Evolutionary conservation across 257 asterid genomes (phyloP), one percentile per base, ranked within the genome.

Genomic region (Nicotiana obtusifolia): DNA sequence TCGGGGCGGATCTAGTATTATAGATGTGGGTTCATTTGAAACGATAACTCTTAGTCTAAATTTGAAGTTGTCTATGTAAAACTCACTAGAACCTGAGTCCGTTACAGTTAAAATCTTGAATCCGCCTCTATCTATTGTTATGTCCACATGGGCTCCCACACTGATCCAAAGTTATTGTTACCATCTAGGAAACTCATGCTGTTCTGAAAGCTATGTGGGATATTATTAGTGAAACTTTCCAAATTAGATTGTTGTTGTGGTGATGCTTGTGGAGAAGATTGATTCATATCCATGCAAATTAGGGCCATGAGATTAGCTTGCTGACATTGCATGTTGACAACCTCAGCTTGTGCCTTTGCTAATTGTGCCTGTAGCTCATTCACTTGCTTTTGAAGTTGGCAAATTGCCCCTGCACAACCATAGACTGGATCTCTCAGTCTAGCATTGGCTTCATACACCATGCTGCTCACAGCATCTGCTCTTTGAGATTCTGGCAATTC

Each of bases 371-470:
- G 97, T 47, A 93, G 95, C 24, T 90, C 93, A 82, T 22, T 84
- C 2, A 93, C 90, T 85, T 92, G 97, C 69, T 88, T 88, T 54
- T 91, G 97, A 33, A 93, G 93, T 56, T 93, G 97, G 84, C 90
- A 90, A 35, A 93, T 90, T 7, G 95, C 88, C 3, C 97, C 97
- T 0, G 97, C 95, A 71, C 97, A 88, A 1, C 97, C 97, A 64
- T 93, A 93, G 37, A 93, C 97, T 0, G 97, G 97, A 56, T 93
- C 97, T 10, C 97, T 86, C 4, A 90, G 82, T 86, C 97, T 84
- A 0, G 97, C 97, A 54, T 90, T 90, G 2, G 97, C 97, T 84
- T 93, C 97, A 30, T 93, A 93, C 71, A 93, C 97, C 97, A 93
- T 87, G 88, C 97, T 90, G 80, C 95, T 93, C 80, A 93, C 97